Conservation (phyloP, 768 basidiomycete species). For the Candolleomyces eurysporus region DNA sequence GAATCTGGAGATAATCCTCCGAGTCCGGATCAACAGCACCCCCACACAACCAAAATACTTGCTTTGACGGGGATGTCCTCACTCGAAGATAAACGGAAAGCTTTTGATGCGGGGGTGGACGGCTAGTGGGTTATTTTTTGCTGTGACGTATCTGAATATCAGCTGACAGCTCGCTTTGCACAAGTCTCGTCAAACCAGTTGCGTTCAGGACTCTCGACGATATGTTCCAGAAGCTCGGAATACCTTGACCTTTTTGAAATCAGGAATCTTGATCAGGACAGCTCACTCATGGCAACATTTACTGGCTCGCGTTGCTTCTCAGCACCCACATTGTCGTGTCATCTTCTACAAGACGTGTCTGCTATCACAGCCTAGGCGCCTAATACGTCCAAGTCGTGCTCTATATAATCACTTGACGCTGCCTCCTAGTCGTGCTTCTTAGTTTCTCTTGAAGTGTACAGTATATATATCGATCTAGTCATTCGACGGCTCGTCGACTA, state of each 20-base stretch:
- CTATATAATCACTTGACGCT: no score
- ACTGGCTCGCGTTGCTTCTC: no score
- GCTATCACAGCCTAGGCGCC: no score
- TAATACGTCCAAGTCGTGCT: no score
- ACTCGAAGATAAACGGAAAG: constrained; percentile 85
- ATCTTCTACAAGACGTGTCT: no score
- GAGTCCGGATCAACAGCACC: constrained; percentile 22
- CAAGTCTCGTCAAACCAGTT: constrained; percentile 90
- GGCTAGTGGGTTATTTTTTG: constrained; percentile 75
- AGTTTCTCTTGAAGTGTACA: no score
- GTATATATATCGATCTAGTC: no score
- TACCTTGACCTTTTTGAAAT: constrained; percentile 23
- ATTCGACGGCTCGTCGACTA: no score
- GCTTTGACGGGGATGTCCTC: constrained; percentile 95
- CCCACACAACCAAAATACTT: constrained; percentile 56
- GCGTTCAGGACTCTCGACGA: constrained; percentile 89
- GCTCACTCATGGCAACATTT: no score
- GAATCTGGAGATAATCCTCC: constrained; percentile 6
- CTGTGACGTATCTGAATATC: not conserved
- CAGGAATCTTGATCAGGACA: no score
- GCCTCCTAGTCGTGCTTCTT: no score
- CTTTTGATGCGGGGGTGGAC: constrained; percentile 91
- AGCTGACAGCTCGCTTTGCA: constrained; percentile 5
- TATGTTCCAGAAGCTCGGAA: constrained; percentile 75
- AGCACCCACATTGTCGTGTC: no score